These are phyloP conservation scores for Clavariopsis aquatica DNA, from an alignment of 495 filamentous ascomycete genomes.

Conservation along the genomic window DNA sequence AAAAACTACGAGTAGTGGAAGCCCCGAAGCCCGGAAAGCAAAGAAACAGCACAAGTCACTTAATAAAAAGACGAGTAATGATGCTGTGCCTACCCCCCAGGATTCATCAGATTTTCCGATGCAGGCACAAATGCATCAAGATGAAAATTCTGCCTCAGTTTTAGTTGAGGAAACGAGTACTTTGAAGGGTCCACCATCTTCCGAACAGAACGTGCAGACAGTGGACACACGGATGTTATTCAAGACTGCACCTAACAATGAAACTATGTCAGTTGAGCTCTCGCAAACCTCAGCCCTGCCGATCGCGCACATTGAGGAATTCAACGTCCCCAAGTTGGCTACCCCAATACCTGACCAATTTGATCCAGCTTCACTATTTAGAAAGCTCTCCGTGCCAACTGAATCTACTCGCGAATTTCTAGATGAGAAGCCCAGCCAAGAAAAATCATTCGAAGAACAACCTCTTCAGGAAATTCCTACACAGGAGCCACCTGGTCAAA, in stretches of 20 bases:
- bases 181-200: neutral
- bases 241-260: no score
- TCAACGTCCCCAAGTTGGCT: no score
- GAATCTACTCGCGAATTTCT: neutral
- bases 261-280: neutral
- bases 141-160: neutral
- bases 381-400: neutral
- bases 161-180: neutral
- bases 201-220: neutral
- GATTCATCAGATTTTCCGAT: neutral
- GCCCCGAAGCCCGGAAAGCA: slow-evolving; percentile 20
- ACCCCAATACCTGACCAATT: no score
- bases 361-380: no score
- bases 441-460: neutral
- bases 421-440: neutral
- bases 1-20: neutral
- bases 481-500: neutral
- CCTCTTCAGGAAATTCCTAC: neutral
- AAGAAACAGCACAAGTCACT: slow-evolving; percentile 6
- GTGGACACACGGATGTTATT: neutral
- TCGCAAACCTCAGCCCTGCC: no score
- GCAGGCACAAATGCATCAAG: neutral
- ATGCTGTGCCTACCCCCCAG: neutral
- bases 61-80: neutral
- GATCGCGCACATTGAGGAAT: no score